phyloP scores from a whole-genome alignment of 2,329 filamentous ascomycete species.

The Cordyceps pruinosa region DNA sequence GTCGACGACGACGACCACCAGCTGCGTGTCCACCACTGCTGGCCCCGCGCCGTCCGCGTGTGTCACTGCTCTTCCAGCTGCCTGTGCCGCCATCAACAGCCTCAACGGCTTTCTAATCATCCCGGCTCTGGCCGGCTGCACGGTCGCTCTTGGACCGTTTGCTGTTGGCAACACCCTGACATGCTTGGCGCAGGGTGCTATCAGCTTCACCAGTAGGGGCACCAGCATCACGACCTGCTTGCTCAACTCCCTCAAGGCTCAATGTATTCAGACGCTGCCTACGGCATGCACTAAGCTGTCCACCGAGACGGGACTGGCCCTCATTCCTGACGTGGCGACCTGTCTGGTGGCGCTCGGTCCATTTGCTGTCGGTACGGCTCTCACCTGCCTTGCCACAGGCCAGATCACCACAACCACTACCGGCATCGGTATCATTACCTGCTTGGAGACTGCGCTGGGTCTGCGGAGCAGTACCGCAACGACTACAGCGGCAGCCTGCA shows the following conservation, averaged over 20 bases:
- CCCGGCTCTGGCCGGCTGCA: neutral
- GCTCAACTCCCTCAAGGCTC: neutral
- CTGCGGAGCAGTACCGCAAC: neutral
- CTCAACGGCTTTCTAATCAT: neutral
- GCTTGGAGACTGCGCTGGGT: neutral
- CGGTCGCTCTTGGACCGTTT: neutral
- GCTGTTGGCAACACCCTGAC: neutral
- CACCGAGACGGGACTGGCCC: neutral
- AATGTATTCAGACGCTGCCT: conserved; percentile 12
- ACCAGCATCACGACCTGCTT: neutral
- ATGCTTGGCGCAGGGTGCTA: neutral
- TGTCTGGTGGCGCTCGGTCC: conserved; percentile 13
- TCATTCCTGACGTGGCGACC: neutral
- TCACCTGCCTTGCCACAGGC: conserved; percentile 6
- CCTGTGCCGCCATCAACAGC: neutral
- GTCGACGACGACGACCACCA: neutral
- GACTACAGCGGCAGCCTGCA: neutral
- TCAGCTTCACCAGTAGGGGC: neutral
- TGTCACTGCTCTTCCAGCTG: neutral
- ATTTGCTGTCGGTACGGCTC: conserved; percentile 7
- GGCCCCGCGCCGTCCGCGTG: neutral
- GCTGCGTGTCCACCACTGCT: neutral
- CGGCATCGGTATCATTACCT: neutral
- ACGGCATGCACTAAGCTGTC: neutral
- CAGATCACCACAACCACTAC: neutral